These are phyloP conservation scores for Ustilago hordei DNA, from an alignment of 1,284 basidiomycete genomes.

Conservation along the genomic window DNA sequence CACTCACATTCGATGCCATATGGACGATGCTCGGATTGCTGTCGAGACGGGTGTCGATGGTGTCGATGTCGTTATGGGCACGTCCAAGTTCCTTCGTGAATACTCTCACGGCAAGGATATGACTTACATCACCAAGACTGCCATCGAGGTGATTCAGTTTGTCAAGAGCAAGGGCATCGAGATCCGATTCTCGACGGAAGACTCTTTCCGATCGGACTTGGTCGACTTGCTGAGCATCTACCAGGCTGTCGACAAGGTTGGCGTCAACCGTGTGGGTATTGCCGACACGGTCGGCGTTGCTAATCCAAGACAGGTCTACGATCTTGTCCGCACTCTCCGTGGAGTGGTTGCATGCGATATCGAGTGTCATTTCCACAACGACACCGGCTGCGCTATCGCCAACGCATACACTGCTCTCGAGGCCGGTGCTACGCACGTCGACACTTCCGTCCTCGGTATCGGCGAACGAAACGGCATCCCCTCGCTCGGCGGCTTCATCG, in stretches of 20 bases:
- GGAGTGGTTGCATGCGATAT: slow-evolving; percentile 84
- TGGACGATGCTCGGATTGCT: slow-evolving; percentile 98
- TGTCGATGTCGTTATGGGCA: slow-evolving; percentile 99
- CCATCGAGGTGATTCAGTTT: slow-evolving; percentile 98
- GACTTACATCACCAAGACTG: slow-evolving; percentile 97
- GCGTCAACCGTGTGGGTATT: slow-evolving; percentile 98
- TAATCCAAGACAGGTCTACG: slow-evolving; percentile 98
- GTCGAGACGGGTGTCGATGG: slow-evolving; percentile 98
- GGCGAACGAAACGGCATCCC: slow-evolving; percentile 99
- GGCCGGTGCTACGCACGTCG: slow-evolving; percentile 98
- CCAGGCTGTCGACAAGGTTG: slow-evolving; percentile 99
- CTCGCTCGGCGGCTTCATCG: slow-evolving; percentile 94
- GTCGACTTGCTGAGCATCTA: slow-evolving; percentile 99
- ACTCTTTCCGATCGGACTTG: slow-evolving; percentile 99
- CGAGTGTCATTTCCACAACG: slow-evolving; percentile 98
- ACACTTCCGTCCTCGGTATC: slow-evolving; percentile 87
- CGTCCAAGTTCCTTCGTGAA: slow-evolving; percentile 97
- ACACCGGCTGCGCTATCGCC: slow-evolving; percentile 92
- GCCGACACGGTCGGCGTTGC: slow-evolving; percentile 99
- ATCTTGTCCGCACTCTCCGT: slow-evolving; percentile 93
- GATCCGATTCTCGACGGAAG: slow-evolving; percentile 99
- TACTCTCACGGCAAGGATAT: slow-evolving; percentile 99
- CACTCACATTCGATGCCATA: slow-evolving; percentile 99
- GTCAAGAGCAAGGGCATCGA: slow-evolving; percentile 99
- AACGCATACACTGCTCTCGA: slow-evolving; percentile 99